phyloP scores from a whole-genome alignment of 164 flowering plant genomes.

The Vitis cinerea region DNA sequence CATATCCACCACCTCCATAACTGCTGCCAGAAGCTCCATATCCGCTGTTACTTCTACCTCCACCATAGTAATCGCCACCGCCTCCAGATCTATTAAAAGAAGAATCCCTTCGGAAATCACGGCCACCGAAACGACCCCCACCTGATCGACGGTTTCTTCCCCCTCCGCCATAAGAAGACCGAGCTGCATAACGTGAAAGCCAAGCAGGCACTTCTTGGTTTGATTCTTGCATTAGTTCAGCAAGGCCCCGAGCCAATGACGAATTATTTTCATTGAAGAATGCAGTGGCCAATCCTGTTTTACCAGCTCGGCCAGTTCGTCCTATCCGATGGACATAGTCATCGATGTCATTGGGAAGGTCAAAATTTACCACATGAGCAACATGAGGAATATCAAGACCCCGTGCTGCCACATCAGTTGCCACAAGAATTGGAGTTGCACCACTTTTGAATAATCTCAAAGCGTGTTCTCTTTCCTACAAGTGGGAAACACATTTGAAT shows the following conservation, averaged over 20 bases:
- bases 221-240: conserved; percentile 18
- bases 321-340: conserved; percentile 15
- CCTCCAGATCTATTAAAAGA: conserved; percentile 22
- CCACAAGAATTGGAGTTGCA: conserved; percentile 9
- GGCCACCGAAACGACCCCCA: conserved; percentile 19
- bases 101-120: conserved; percentile 21
- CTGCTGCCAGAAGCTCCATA: conserved; percentile 23
- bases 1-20: conserved; percentile 26
- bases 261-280: conserved; percentile 13
- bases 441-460: conserved; percentile 13
- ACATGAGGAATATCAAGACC: conserved; percentile 16
- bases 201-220: conserved; percentile 21
- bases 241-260: conserved; percentile 7
- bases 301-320: conserved; percentile 14
- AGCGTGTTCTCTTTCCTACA: conserved; percentile 14
- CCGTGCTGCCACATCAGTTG: conserved; percentile 16
- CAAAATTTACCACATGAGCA: conserved; percentile 9
- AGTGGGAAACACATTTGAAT: background rate
- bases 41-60: conserved; percentile 15
- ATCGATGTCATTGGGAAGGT: conserved; percentile 18
- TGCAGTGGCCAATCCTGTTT: conserved; percentile 14
- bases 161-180: conserved; percentile 6
- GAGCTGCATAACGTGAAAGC: conserved; percentile 13
- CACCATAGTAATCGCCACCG: conserved; percentile 23
- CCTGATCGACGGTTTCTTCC: conserved; percentile 4